A percentile compares a stretch with the other conserved stretches of the same genome.
phyloP scores from a whole-genome alignment of 257 asterid genomes.

The Perilla frutescens region DNA sequence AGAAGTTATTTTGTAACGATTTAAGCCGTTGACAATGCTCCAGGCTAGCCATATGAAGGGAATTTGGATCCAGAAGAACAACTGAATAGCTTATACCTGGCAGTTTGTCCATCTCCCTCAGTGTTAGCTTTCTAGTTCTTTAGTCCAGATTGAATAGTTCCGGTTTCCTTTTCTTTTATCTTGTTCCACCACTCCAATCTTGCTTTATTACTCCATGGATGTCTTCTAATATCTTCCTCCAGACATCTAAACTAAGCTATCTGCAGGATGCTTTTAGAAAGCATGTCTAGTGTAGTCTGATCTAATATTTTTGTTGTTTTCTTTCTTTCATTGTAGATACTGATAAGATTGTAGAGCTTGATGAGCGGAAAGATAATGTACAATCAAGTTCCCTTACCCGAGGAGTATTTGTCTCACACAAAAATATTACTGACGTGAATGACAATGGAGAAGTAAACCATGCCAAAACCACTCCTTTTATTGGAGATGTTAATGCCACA shows the following conservation, averaged over 20 bases:
- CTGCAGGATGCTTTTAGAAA: slow-evolving; percentile 1
- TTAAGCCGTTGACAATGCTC: background rate
- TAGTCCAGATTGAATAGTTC: background rate
- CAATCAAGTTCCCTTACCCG: slow-evolving; percentile 43
- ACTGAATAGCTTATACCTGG: background rate
- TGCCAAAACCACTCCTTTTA: slow-evolving; percentile 36
- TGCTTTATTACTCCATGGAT: slow-evolving; percentile 3
- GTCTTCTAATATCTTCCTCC: background rate
- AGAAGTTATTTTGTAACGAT: background rate
- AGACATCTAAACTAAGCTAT: background rate
- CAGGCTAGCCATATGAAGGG: background rate
- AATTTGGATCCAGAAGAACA: background rate
- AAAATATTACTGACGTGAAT: slow-evolving; percentile 38
- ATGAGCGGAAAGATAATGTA: slow-evolving; percentile 41
- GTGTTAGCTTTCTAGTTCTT: background rate
- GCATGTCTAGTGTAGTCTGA: slow-evolving; percentile 37
- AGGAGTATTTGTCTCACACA: slow-evolving; percentile 38
- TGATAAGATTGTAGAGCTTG: slow-evolving; percentile 51
- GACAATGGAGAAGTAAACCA: slow-evolving; percentile 43
- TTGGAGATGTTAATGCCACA: slow-evolving; percentile 44
- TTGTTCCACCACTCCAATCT: background rate
- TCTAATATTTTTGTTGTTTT: slow-evolving; percentile 37
- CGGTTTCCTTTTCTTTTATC: background rate
- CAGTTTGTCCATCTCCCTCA: background rate
- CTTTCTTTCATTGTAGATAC: slow-evolving; percentile 54